Evolutionary conservation across 495 filamentous ascomycete genomes (phyloP), one percentile per base, ranked within the genome.

Genomic region (Podospora bellae-mahoneyi): DNA sequence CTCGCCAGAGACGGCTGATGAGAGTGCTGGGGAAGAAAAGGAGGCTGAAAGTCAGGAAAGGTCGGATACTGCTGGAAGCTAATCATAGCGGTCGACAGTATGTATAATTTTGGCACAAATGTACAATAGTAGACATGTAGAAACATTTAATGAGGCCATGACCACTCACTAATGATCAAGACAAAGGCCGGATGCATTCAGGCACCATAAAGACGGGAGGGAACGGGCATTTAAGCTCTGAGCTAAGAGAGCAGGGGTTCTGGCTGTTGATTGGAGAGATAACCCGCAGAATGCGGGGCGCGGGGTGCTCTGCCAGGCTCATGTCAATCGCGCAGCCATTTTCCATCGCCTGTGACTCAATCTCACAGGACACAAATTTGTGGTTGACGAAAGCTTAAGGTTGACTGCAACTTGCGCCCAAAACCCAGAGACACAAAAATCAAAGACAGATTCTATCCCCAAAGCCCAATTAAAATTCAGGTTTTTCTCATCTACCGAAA

Each of bases 231-330:
- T 66, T 64, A 64, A 64, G 60, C 60, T 70, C 60, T 44, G 55
- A 28, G 62, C 48, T 64, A 65, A 19, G 54, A 53, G 64, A 9
- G 60, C 64, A 63, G 30, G 65, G 69, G 57, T 39, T 54, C 55
- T 4, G 26, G 60, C 54, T 60, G 61, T 28, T 66, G 64, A 66
- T 66, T 64, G 68, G 64, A 39, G 30, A 16, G 6, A 27, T 48
- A 55, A 58, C 55, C 30, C 39, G 59, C 23, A 15, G 28, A 44
- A 20, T 66, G 64, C 56, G 64, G 64, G 64, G 64, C 64, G 64
- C 64, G 64, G 64, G 64, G 64, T 60, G 23, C 34, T 15, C 1
- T 32, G 64, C 64, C 48, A 18, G 30, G 28, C 20, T 28, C 28
- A 15, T 60, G 53, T 5, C 30, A 20, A 54, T 18, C 27, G 30